phyloP scores from a whole-genome alignment of 768 basidiomycete species.

The Pulveroboletus frians region DNA sequence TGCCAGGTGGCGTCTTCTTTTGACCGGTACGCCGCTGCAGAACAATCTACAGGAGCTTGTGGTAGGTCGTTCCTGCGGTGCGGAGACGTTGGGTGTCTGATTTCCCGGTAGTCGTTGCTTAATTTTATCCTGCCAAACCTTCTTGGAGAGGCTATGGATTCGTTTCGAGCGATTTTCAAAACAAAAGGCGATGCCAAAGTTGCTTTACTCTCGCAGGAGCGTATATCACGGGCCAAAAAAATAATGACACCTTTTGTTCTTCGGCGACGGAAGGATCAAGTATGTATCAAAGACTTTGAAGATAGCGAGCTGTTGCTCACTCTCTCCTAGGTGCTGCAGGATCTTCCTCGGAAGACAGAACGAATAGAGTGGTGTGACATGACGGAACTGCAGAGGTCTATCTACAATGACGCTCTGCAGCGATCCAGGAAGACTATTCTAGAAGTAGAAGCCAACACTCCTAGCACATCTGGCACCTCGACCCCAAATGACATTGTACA shows the following conservation, averaged over 20 bases:
- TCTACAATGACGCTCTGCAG: slow-evolving; percentile 82
- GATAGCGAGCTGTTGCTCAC: slow-evolving; percentile 1
- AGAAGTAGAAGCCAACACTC: slow-evolving; percentile 34
- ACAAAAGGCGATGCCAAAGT: slow-evolving; percentile 89
- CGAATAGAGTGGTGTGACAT: slow-evolving; percentile 94
- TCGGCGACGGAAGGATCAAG: slow-evolving; percentile 94
- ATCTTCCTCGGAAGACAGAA: slow-evolving; percentile 89
- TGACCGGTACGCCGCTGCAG: slow-evolving; percentile 94
- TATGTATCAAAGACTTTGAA: slow-evolving; percentile 23
- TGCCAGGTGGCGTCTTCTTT: slow-evolving; percentile 83
- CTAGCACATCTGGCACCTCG: slow-evolving; percentile 29
- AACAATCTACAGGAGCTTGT: slow-evolving; percentile 89
- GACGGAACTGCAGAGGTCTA: slow-evolving; percentile 73
- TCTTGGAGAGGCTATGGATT: slow-evolving; percentile 71
- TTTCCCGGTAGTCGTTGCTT: slow-evolving; percentile 70
- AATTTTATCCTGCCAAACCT: slow-evolving; percentile 95
- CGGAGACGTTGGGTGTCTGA: slow-evolving; percentile 10
- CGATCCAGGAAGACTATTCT: slow-evolving; percentile 79
- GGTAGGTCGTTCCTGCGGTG: slow-evolving; percentile 40
- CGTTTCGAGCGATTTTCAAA: slow-evolving; percentile 93
- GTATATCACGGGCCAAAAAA: slow-evolving; percentile 92
- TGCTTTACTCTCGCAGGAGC: slow-evolving; percentile 84
- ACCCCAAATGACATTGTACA: slow-evolving; percentile 27
- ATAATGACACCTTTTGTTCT: slow-evolving; percentile 99
- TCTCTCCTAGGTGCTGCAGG: slow-evolving; percentile 68